Evolutionary conservation across 1,284 basidiomycete genomes (phyloP).

Genomic region (Phlebopus sp.): DNA sequence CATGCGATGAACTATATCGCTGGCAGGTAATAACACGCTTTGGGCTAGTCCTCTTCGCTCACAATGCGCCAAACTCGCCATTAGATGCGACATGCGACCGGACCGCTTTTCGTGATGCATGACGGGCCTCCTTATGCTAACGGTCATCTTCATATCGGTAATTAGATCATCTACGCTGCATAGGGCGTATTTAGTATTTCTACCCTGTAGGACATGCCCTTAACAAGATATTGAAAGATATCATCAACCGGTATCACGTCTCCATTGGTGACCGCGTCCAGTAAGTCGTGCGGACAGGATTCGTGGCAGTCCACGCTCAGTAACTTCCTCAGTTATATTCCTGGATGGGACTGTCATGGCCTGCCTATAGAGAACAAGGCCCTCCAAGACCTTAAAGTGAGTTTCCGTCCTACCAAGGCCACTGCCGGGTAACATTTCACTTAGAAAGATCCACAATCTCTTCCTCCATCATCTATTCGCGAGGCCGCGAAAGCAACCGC

Average conservation of each 20-base stretch:
- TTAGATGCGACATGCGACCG: constrained; percentile 62
- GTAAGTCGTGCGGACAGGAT: constrained; percentile 43
- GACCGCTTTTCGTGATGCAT: constrained; percentile 81
- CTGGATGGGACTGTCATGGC: constrained; percentile 99
- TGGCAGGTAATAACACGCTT: constrained; percentile 70
- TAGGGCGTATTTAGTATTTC: neutral
- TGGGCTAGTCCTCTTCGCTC: constrained; percentile 5
- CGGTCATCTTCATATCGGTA: constrained; percentile 93
- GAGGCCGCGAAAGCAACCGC: constrained; percentile 74
- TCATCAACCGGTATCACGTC: constrained; percentile 90
- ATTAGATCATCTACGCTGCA: neutral
- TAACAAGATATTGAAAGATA: constrained; percentile 97
- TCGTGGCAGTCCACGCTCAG: neutral
- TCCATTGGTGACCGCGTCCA: constrained; percentile 78
- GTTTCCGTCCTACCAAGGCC: constrained; percentile 15
- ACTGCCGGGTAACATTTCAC: constrained; percentile 7
- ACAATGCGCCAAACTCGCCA: constrained; percentile 5
- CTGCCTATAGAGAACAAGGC: constrained; percentile 96
- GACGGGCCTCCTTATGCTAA: constrained; percentile 99
- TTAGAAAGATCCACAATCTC: constrained; percentile 51
- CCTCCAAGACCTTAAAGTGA: constrained; percentile 69
- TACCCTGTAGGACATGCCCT: constrained; percentile 79
- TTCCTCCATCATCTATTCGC: constrained; percentile 68
- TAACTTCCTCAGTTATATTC: constrained; percentile 66
- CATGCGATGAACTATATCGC: constrained; percentile 76